A percentile compares a stretch with the other conserved stretches of the same genome.
Evolutionary conservation across 2,329 filamentous ascomycete species (phyloP).

Genomic region (Sporothrix protearum): DNA sequence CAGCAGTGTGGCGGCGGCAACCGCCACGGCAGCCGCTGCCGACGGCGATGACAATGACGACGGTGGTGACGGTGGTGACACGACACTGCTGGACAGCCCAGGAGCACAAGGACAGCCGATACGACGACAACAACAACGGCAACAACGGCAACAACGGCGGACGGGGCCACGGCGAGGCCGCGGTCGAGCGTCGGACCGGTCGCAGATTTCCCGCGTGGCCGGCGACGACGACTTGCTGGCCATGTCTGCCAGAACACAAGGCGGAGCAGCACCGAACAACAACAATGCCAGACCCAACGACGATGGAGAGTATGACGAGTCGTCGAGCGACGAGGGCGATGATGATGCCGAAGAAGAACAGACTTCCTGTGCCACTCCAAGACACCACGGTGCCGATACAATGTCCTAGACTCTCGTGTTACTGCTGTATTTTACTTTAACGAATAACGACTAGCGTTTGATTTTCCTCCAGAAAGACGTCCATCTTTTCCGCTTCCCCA

Average conservation of each 20-base stretch:
- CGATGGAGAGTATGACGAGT: neutral
- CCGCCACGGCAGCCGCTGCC: no score
- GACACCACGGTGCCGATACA: neutral
- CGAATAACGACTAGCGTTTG: neutral
- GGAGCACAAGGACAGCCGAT: neutral
- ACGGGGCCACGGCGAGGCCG: neutral
- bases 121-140: no score
- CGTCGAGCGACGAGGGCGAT: neutral
- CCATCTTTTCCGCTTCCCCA: no score
- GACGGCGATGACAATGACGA: no score
- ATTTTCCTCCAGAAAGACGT: no score
- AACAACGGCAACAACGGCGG: no score
- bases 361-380: neutral
- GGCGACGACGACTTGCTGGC: constrained; percentile 11
- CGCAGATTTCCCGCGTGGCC: neutral
- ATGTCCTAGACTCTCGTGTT: neutral
- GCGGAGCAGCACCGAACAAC: neutral
- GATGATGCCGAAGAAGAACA: neutral
- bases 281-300: neutral
- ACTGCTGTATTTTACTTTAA: neutral
- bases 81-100: neutral
- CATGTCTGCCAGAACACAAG: neutral
- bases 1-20: neutral
- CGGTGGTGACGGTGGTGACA: no score
- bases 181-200: neutral